phyloP scores from a whole-genome alignment of 192 early-diverging fungal species.

The Dissophora globulifera region DNA sequence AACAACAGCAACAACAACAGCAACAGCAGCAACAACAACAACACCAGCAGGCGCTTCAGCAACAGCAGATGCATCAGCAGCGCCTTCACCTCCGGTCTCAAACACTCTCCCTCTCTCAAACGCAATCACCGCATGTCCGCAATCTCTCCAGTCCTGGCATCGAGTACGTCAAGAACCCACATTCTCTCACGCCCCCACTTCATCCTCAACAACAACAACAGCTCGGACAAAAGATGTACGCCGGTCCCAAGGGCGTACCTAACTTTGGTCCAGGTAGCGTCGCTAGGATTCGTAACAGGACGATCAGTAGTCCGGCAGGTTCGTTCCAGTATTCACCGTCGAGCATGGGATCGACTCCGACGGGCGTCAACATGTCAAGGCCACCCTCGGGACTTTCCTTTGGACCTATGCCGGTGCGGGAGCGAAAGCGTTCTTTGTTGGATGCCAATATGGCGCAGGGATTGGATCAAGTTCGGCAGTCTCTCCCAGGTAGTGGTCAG shows the following conservation, averaged over 20 bases:
- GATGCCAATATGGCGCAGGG: constrained; percentile 44
- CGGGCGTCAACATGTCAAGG: constrained; percentile 20
- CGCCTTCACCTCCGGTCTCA: constrained; percentile 37
- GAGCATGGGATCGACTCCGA: constrained; percentile 31
- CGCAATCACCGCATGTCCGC: constrained; percentile 37
- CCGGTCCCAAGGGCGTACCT: neutral
- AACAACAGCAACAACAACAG: constrained; percentile 24
- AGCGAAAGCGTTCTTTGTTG: constrained; percentile 46
- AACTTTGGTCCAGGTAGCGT: constrained; percentile 18
- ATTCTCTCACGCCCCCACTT: constrained; percentile 42
- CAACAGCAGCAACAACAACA: constrained; percentile 37
- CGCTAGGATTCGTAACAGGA: constrained; percentile 35
- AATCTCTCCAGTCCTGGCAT: constrained; percentile 35
- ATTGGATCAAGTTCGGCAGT: constrained; percentile 46
- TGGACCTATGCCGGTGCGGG: constrained; percentile 46
- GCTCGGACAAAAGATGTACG: constrained; percentile 28
- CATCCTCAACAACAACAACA: constrained; percentile 47
- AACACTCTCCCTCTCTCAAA: constrained; percentile 17
- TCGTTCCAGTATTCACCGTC: constrained; percentile 45
- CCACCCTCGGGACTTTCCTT: constrained; percentile 46
- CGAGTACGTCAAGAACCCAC: constrained; percentile 37
- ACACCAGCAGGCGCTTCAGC: constrained; percentile 27
- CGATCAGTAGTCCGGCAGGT: constrained; percentile 47
- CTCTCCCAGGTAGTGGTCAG: constrained; percentile 2
- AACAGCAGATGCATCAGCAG: constrained; percentile 35